Evolutionary conservation across 495 filamentous ascomycete genomes (phyloP).

Genomic region (Neurospora discreta): DNA sequence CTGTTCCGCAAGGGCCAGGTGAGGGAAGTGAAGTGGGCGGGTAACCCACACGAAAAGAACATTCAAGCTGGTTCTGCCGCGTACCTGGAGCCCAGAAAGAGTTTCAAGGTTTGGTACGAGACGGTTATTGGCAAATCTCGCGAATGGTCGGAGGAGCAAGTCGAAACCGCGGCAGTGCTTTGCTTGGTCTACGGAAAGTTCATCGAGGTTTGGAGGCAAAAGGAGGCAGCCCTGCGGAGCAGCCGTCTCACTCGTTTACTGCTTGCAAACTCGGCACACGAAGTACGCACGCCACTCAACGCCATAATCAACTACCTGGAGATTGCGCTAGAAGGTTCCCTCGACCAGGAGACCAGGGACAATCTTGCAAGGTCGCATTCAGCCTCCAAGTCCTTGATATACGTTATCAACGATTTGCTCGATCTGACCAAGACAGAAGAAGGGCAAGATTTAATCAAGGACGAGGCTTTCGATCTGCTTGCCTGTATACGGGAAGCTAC

Average conservation of each 20-base stretch:
- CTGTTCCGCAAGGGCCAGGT: constrained; percentile 78
- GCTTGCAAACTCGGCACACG: constrained; percentile 86
- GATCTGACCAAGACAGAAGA: constrained; percentile 87
- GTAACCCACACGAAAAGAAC: constrained; percentile 82
- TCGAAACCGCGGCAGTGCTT: constrained; percentile 81
- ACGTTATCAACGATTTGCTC: constrained; percentile 90
- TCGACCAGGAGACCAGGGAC: constrained; percentile 78
- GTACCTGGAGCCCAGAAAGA: constrained; percentile 65
- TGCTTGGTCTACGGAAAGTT: constrained; percentile 76
- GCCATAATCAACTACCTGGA: constrained; percentile 96
- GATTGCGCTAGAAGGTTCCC: constrained; percentile 75
- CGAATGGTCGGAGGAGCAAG: constrained; percentile 63
- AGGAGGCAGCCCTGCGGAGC: constrained; percentile 73
- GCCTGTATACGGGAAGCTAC: constrained; percentile 66
- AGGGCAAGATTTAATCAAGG: constrained; percentile 67
- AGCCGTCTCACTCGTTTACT: constrained; percentile 72
- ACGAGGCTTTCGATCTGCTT: constrained; percentile 67
- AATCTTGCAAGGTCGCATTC: constrained; percentile 82
- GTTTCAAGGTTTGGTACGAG: constrained; percentile 69
- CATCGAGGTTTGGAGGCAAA: constrained; percentile 88
- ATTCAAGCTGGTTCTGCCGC: constrained; percentile 54
- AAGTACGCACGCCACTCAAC: constrained; percentile 88
- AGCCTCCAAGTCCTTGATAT: constrained; percentile 91
- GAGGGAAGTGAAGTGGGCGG: constrained; percentile 81
- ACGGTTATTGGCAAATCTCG: constrained; percentile 63